Percentiles rank a stretch among this genome's conserved stretches.
These are phyloP conservation scores for Ploettnerulaceae sp. DNA, from an alignment of 2,329 filamentous ascomycete genomes.

Conservation along the genomic window DNA sequence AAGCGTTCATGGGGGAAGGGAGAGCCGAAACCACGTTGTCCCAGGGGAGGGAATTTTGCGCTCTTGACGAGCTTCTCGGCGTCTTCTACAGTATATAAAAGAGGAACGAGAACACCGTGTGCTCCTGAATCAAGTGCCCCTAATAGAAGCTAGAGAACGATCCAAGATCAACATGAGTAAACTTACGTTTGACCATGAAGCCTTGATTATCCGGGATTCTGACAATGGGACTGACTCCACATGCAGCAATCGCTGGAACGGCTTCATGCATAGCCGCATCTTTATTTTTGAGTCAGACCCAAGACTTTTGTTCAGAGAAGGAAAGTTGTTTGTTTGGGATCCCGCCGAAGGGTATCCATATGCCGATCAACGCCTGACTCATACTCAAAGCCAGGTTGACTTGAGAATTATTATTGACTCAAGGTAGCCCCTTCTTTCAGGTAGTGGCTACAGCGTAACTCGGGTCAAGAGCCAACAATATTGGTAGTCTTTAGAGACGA, in stretches of 20 bases:
- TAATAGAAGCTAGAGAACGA: conserved; percentile 26
- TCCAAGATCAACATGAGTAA: conserved; percentile 14
- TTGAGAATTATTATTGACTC: too few species aligned
- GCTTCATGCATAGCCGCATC: conserved; percentile 54
- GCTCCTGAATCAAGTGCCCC: conserved; percentile 55
- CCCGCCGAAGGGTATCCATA: too few species aligned
- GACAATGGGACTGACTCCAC: conserved; percentile 51
- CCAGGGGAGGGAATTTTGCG: conserved; percentile 53
- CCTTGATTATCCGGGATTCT: conserved; percentile 53
- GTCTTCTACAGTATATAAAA: conserved; percentile 50
- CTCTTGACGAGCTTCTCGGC: conserved; percentile 45
- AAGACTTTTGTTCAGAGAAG: too few species aligned
- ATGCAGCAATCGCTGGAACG: conserved; percentile 51
- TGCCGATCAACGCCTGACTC: too few species aligned
- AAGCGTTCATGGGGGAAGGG: conserved; percentile 50
- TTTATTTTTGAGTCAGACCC: conserved; percentile 18
- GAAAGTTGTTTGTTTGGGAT: too few species aligned
- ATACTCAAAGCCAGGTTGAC: too few species aligned
- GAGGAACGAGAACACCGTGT: conserved; percentile 52
- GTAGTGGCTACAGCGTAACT: too few species aligned
- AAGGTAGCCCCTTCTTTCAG: too few species aligned
- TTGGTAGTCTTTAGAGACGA: too few species aligned
- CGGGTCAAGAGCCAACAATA: too few species aligned
- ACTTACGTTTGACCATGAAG: conserved; percentile 53
- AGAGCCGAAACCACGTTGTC: conserved; percentile 51